Evolutionary conservation across 768 basidiomycete genomes (phyloP), one percentile per base, ranked within the genome.

Genomic region (Collybia sordida): DNA sequence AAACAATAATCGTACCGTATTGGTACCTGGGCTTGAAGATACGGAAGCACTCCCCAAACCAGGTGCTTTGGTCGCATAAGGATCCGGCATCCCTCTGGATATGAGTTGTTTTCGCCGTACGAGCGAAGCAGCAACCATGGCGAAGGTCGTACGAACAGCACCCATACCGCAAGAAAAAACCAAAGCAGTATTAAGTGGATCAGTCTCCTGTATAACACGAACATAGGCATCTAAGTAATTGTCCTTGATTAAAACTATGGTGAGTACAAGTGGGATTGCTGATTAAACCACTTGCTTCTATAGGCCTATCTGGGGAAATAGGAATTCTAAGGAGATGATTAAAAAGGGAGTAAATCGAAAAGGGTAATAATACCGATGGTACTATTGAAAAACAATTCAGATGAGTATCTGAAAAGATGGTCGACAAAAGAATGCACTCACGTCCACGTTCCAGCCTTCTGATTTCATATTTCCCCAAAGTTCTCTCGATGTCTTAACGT

Each of bases 131-230:
- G 93, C 91, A n/a, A 87, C 81, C 97, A 98, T 98, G 3, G 92
- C 93, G 62, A 97, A 98, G 0, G 95, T 98, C 2, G 94, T 95
- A 17, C 96, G 81, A 1, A 98, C 95, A 2, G 92, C 93, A 39
- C 97, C 97, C 85, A 96, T 93, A 25, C 97, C 96, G 64, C 96
- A 98, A 42, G 90, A 93, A 65, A 98, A 98, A 3, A 98, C 89
- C 17, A 98, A 73, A 0, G 89, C 85, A 0, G 93, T 93, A 15
- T 74, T 74, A 3, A 86, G 70, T 2, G 96, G 95, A 59, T 96
- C 90, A 0, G 88, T 81, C 34, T 79, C 68, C 54, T 83, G 82
- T 51, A 99, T 88, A 27, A 96, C 85, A 3, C 77, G 78, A 17
- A 95, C 74, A 64, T 98, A 99, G 0, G 90, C 89, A 66, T 98